These are phyloP conservation scores for Suhomyces sp. DNA, from an alignment of 805 yeast species.

Conservation along the genomic window DNA sequence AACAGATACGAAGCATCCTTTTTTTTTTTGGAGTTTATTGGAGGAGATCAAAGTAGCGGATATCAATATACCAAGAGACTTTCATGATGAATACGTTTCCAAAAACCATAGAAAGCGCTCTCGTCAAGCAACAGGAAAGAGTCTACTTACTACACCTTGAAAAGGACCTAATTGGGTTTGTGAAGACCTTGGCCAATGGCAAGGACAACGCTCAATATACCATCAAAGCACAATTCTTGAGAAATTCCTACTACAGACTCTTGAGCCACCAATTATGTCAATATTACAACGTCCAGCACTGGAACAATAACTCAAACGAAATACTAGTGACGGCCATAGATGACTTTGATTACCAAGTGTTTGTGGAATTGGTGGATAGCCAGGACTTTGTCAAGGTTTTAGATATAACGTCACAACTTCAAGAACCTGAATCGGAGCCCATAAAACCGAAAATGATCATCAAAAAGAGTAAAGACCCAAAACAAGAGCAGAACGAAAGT, in stretches of 20 bases:
- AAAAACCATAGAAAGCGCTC: constrained; percentile 16
- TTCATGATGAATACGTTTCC: constrained; percentile 27
- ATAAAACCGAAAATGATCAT: constrained; percentile 16
- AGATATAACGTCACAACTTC: background rate
- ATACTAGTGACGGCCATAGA: constrained; percentile 20
- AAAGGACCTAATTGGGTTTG: constrained; percentile 19
- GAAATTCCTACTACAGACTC: constrained; percentile 69
- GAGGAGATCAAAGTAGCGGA: too few relatives aligned
- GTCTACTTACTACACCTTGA: constrained; percentile 21
- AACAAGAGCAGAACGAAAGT: background rate
- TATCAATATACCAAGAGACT: too few relatives aligned
- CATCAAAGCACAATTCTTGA: constrained; percentile 32
- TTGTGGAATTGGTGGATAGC: constrained; percentile 3
- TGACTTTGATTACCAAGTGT: constrained; percentile 14
- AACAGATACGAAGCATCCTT: too few relatives aligned
- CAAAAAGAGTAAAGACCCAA: constrained; percentile 9
- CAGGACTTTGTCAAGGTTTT: constrained; percentile 2
- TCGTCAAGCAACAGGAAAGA: constrained; percentile 22
- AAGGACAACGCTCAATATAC: constrained; percentile 5
- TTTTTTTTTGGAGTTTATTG: too few relatives aligned
- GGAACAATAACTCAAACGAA: constrained; percentile 22
- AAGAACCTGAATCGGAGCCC: background rate
- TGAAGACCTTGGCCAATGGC: constrained; percentile 8
- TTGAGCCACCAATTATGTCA: constrained; percentile 70
- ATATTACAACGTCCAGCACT: constrained; percentile 61